phyloP scores from a whole-genome alignment of 2,329 filamentous ascomycete genomes.

The Alternaria burnsii region DNA sequence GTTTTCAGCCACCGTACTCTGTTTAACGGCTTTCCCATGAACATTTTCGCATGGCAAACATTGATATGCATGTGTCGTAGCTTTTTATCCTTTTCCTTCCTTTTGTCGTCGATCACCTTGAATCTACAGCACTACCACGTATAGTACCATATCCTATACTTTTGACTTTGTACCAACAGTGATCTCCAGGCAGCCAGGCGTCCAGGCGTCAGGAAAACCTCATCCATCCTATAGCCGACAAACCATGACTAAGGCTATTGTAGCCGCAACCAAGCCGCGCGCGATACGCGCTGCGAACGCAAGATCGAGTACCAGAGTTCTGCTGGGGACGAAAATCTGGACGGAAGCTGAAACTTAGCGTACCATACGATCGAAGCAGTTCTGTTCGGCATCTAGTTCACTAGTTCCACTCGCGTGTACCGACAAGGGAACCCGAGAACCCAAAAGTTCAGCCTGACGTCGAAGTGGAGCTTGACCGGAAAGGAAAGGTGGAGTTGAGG shows the following conservation, averaged over 20 bases:
- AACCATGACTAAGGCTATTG: background rate
- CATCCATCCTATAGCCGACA: background rate
- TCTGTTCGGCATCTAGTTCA: background rate
- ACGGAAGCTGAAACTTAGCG: constrained; percentile 6
- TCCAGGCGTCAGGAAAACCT: background rate
- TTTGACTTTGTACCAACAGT: background rate
- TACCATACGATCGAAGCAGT: background rate
- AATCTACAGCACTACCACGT: background rate
- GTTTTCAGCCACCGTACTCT: background rate
- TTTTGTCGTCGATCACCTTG: background rate
- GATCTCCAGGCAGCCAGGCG: background rate
- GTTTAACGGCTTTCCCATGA: background rate
- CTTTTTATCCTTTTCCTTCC: background rate
- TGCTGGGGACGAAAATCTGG: background rate
- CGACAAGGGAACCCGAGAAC: background rate
- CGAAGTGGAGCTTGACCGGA: constrained; percentile 4
- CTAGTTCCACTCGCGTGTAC: background rate
- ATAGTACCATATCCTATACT: background rate
- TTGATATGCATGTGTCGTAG: background rate
- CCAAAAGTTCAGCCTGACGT: background rate
- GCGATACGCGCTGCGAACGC: constrained; percentile 1
- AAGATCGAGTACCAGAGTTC: background rate
- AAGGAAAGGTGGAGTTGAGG: background rate
- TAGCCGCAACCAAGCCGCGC: background rate
- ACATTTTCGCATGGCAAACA: background rate